Evolutionary conservation across 371 early-diverging fungal genomes (phyloP), one percentile per base, ranked within the genome.

Genomic region (Smittium culicis): DNA sequence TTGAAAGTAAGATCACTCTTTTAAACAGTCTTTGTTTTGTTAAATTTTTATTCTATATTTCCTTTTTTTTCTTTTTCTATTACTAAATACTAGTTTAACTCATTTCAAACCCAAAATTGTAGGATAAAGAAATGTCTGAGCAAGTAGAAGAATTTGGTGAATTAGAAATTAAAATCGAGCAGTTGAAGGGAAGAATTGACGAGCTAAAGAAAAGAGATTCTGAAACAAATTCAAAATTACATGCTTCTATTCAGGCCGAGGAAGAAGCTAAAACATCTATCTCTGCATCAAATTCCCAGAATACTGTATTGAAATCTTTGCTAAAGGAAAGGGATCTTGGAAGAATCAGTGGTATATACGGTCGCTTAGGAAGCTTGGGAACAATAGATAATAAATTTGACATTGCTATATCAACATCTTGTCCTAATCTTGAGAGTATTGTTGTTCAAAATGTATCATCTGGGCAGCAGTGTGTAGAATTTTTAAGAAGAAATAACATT

Each of bases 301-400:
- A 90, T n/a, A 83, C 82, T 31, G 86, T 93, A 1, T 74, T 91
- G 17, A 79, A 79, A 28, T 85, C 81, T 32, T 73, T 96, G 24
- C 77, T 93, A 71, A 83, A 86, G 34, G 83, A 92, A 80, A 84
- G 85, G 60, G 86, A 91, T 67, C 73, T 82, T 30, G 95, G 93
- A 0, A 79, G 83, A 66, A 89, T 97, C 65, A 73, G 77, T 2
- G 94, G 96, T 0, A 93, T 96, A 55, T 85, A 90, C 72, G 99
- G 98, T 34, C 87, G 97, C 32, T 78, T 99, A n/a, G 97, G 96
- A 28, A 92, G 93, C 66, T 80, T 99, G 17, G 99, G 99, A 61
- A 85, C 88, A 0, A 94, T 99, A 70, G 94, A 93, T 67, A 87
- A 86, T 66, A 87, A 86, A 72, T 99, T 94, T 76, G 98, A 98